Conservation (phyloP, 768 basidiomycete species). For the Boletus bicolor region DNA sequence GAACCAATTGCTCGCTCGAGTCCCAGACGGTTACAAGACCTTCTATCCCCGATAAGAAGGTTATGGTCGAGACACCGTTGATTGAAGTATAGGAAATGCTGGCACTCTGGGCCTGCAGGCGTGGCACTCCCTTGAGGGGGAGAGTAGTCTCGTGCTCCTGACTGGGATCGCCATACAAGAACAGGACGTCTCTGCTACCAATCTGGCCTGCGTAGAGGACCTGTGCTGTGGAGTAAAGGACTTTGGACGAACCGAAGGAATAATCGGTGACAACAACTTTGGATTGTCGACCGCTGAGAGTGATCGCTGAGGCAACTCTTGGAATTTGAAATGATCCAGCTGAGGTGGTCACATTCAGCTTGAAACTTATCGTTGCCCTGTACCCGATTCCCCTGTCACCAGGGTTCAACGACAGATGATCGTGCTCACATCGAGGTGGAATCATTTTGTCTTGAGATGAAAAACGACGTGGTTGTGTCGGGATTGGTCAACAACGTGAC, state of each 20-base stretch:
- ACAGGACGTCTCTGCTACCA: slow-evolving; percentile 59
- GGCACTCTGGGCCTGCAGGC: slow-evolving; percentile 28
- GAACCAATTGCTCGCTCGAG: slow-evolving; percentile 60
- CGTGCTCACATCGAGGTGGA: slow-evolving; percentile 61
- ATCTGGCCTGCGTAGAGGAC: slow-evolving; percentile 66
- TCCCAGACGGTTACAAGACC: slow-evolving; percentile 66
- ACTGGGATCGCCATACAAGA: slow-evolving; percentile 53
- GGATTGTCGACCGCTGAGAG: slow-evolving; percentile 66
- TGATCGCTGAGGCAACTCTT: slow-evolving; percentile 47
- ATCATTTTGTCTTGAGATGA: slow-evolving; percentile 62
- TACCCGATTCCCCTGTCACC: neutral
- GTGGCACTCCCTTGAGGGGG: slow-evolving; percentile 45
- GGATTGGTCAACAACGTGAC: slow-evolving; percentile 67
- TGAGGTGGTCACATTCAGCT: slow-evolving; percentile 55
- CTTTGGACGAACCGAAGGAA: slow-evolving; percentile 58
- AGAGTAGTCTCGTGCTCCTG: slow-evolving; percentile 58
- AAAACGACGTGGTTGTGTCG: slow-evolving; percentile 63
- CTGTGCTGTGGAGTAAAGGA: slow-evolving; percentile 70
- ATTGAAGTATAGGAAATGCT: slow-evolving; percentile 23
- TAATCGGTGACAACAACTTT: slow-evolving; percentile 74
- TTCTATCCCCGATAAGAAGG: slow-evolving; percentile 52
- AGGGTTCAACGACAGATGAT: neutral
- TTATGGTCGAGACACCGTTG: slow-evolving; percentile 42
- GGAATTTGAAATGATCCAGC: slow-evolving; percentile 56
- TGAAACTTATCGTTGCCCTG: slow-evolving; percentile 46